Conservation (phyloP, 768 basidiomycete species). For the Pulveroboletus sp. region DNA sequence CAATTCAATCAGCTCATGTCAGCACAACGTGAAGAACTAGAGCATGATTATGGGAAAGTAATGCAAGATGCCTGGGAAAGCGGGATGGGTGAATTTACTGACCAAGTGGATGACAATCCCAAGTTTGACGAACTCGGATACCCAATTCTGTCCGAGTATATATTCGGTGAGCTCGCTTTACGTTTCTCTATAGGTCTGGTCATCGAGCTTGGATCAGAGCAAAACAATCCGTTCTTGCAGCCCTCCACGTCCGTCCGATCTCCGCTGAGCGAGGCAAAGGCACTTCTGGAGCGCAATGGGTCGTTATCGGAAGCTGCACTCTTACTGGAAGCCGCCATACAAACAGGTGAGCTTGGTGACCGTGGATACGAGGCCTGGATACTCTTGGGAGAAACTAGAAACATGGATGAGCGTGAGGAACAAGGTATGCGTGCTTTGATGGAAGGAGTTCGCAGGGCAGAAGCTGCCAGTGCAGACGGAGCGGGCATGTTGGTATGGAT, state of each 20-base stretch:
- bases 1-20: slow-evolving; percentile 80
- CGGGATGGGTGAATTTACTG: slow-evolving; percentile 45
- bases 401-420: slow-evolving; percentile 88
- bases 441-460: slow-evolving; percentile 68
- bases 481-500: slow-evolving; percentile 70
- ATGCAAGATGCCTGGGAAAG: slow-evolving; percentile 68
- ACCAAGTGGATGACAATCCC: slow-evolving; percentile 30
- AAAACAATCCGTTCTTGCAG: slow-evolving; percentile 68
- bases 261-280: slow-evolving; percentile 67
- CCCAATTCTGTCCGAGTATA: slow-evolving; percentile 68
- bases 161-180: slow-evolving; percentile 57
- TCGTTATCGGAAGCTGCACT: slow-evolving; percentile 85
- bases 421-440: slow-evolving; percentile 75
- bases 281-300: slow-evolving; percentile 73
- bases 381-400: slow-evolving; percentile 83
- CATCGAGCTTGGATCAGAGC: slow-evolving; percentile 43
- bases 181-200: neutral
- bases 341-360: slow-evolving; percentile 74
- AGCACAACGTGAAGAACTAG: slow-evolving; percentile 60
- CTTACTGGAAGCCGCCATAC: slow-evolving; percentile 88
- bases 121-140: slow-evolving; percentile 73
- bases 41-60: slow-evolving; percentile 56
- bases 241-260: slow-evolving; percentile 47
- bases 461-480: slow-evolving; percentile 59
- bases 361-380: slow-evolving; percentile 92